Conservation (phyloP, 192 early-diverging fungal genomes). For the Paraglomus brasilianum region DNA sequence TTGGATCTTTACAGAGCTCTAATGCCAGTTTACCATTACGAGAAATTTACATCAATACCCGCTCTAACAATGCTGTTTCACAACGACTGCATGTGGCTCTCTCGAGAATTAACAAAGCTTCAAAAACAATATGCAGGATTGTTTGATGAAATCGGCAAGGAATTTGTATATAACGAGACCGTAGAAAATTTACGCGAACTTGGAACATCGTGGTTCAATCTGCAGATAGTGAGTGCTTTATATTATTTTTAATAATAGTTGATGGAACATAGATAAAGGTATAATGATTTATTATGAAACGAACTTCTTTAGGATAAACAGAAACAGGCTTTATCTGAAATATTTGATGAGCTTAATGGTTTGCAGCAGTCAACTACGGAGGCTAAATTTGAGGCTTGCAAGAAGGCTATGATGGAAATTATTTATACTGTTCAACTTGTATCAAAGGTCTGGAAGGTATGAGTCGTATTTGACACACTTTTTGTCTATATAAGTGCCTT, state of each 20-base stretch:
- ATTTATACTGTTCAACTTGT: constrained; percentile 47
- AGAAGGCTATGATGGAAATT: constrained; percentile 52
- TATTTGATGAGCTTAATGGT: constrained; percentile 39
- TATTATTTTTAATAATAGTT: constrained; percentile 12
- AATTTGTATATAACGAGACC: constrained; percentile 53
- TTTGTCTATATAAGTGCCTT: neutral
- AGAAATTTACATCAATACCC: constrained; percentile 52
- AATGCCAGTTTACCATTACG: constrained; percentile 60
- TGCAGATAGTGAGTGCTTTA: constrained; percentile 51
- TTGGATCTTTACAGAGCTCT: constrained; percentile 63
- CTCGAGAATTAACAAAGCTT: constrained; percentile 41
- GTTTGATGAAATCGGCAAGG: constrained; percentile 11
- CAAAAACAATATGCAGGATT: constrained; percentile 36
- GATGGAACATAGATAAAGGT: neutral
- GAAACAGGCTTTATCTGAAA: constrained; percentile 47
- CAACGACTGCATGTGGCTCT: constrained; percentile 71
- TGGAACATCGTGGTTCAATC: constrained; percentile 53
- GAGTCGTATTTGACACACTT: neutral
- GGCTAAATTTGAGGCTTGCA: constrained; percentile 43
- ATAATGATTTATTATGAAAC: too few species aligned
- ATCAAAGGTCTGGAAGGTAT: constrained; percentile 58
- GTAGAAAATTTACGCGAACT: constrained; percentile 47
- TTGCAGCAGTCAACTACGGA: constrained; percentile 45
- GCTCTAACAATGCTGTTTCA: constrained; percentile 61
- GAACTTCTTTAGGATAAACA: constrained; percentile 47